These are phyloP conservation scores for Gaertneriomyces semiglobifer DNA, from an alignment of 192 early-diverging fungal species.

Conservation along the genomic window DNA sequence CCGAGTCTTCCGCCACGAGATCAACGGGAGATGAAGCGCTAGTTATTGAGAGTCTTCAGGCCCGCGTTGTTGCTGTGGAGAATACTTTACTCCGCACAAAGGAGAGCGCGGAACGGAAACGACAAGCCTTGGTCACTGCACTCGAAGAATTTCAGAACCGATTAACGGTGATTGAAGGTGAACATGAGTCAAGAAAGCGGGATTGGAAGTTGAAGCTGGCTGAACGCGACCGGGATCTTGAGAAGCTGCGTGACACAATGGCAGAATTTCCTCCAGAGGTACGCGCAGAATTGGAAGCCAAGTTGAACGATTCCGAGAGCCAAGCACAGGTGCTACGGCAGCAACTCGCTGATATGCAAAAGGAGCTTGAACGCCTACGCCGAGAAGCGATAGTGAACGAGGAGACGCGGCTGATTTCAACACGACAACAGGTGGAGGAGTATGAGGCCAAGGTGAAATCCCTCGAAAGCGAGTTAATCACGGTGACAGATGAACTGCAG, in stretches of 20 bases:
- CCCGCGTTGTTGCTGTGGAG: constrained; percentile 17
- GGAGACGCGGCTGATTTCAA: constrained; percentile 7
- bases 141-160: constrained; percentile 8
- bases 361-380: background rate
- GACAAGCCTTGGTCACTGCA: constrained; percentile 1
- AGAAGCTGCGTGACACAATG: background rate
- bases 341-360: background rate
- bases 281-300: background rate
- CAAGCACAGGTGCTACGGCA: background rate
- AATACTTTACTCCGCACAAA: constrained; percentile 25
- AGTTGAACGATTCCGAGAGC: background rate
- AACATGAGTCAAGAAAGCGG: background rate
- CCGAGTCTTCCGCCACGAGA: background rate
- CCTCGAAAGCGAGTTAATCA: background rate
- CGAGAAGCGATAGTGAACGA: constrained; percentile 8
- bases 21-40: background rate
- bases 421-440: constrained; percentile 23
- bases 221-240: background rate
- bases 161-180: background rate
- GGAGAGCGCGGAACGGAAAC: constrained; percentile 24
- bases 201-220: background rate
- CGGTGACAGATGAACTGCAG: background rate
- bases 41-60: constrained; percentile 14
- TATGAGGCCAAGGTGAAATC: constrained; percentile 8
- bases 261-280: background rate